phyloP scores from a whole-genome alignment of 2,329 filamentous ascomycete genomes.

The Colletotrichum truncatum region DNA sequence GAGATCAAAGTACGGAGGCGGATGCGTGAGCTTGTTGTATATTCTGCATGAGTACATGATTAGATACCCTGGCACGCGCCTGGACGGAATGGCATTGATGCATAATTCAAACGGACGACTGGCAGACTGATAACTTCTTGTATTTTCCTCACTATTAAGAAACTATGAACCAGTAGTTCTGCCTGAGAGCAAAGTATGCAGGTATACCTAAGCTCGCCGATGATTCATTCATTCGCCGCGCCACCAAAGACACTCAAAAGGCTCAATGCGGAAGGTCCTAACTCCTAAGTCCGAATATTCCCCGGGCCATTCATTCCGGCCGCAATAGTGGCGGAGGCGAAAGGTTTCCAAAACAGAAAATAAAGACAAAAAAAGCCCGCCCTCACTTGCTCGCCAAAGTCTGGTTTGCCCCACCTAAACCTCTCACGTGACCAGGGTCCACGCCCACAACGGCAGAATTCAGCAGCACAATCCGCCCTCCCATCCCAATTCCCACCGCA shows the following conservation, averaged over 20 bases:
- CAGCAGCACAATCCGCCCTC: conserved; percentile 9
- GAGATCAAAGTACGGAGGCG: background rate
- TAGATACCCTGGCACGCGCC: conserved; percentile 22
- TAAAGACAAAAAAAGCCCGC: conserved; percentile 1
- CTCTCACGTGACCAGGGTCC: conserved; percentile 28
- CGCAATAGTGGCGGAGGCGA: background rate
- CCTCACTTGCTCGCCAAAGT: conserved; percentile 16
- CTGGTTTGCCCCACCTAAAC: conserved; percentile 3
- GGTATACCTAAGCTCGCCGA: background rate
- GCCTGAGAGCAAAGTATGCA: no score
- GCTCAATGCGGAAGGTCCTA: background rate
- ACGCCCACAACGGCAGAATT: conserved; percentile 27
- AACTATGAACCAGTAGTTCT: no score
- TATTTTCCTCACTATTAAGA: no score
- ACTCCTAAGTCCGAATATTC: conserved; percentile 5
- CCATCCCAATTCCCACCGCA: conserved; percentile 19
- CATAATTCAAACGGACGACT: background rate
- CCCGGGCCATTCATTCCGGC: conserved; percentile 3
- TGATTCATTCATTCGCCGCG: conserved; percentile 22
- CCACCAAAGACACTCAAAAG: no score
- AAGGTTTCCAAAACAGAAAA: no score
- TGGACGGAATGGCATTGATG: background rate
- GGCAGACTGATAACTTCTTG: no score
- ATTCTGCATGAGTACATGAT: conserved; percentile 14
- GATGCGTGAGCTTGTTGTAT: background rate